Evolutionary conservation across 352 stramenopile genomes (phyloP).

Genomic region (Pythium phragmitis): DNA sequence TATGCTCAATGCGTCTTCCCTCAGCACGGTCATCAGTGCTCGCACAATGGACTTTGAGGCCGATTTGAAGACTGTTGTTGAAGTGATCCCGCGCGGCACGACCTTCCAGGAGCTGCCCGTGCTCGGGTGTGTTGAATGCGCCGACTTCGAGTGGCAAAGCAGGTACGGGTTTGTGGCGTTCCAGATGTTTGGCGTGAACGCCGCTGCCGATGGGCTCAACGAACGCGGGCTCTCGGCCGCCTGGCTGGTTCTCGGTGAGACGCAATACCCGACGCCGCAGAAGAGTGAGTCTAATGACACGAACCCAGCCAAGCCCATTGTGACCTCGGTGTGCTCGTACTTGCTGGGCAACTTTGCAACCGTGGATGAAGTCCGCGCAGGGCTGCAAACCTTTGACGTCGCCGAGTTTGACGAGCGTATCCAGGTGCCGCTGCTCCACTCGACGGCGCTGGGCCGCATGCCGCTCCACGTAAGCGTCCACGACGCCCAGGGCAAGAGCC

Average conservation of each 20-base stretch:
- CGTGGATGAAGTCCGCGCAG: constrained; percentile 53
- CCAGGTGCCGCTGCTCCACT: constrained; percentile 26
- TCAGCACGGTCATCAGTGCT: constrained; percentile 25
- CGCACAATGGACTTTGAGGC: constrained; percentile 41
- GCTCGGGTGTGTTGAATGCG: constrained; percentile 27
- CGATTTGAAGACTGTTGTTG: constrained; percentile 32
- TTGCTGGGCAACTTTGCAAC: constrained; percentile 69
- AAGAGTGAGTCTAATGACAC: constrained; percentile 10
- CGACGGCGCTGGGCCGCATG: constrained; percentile 27
- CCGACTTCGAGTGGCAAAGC: constrained; percentile 31
- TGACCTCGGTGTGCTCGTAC: constrained; percentile 69
- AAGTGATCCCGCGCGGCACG: constrained; percentile 34
- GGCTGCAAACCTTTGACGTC: constrained; percentile 52
- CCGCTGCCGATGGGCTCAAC: constrained; percentile 35
- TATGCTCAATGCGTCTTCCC: constrained; percentile 35
- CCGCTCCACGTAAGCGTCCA: constrained; percentile 69
- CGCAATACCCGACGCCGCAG: constrained; percentile 48
- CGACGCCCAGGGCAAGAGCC: constrained; percentile 53
- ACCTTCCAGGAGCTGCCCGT: constrained; percentile 35
- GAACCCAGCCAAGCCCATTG: constrained; percentile 36
- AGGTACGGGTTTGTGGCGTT: constrained; percentile 39
- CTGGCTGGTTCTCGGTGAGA: constrained; percentile 29
- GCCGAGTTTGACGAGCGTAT: constrained; percentile 44
- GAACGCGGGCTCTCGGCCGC: constrained; percentile 34
- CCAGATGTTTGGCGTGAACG: constrained; percentile 35